Evolutionary conservation across 176 grass and related monocot species (phyloP).

Genomic region (Oryza meridionalis): DNA sequence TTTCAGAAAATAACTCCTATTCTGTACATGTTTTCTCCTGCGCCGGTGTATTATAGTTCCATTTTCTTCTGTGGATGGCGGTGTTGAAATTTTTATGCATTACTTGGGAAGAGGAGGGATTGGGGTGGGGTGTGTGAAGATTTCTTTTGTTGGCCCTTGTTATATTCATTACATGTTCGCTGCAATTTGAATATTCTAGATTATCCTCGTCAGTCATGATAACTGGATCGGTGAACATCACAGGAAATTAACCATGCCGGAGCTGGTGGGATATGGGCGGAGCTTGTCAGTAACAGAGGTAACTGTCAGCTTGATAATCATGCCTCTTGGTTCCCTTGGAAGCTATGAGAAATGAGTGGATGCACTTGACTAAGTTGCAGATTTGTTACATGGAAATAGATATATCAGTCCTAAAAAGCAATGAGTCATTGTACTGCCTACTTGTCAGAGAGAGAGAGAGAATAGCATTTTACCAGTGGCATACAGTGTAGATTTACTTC

Average conservation of each 20-base stretch:
- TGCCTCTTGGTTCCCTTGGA: background rate
- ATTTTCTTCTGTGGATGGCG: background rate
- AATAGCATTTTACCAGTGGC: no score
- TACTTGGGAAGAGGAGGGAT: background rate
- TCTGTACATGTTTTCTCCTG: no score
- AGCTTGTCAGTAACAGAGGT: constrained; percentile 85
- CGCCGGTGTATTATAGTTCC: no score
- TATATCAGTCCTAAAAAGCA: background rate
- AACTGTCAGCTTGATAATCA: background rate
- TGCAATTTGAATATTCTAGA: background rate
- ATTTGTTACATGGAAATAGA: background rate
- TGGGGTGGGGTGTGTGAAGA: background rate
- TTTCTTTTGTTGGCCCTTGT: background rate
- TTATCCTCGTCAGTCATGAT: background rate
- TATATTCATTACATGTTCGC: background rate
- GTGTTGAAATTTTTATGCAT: background rate
- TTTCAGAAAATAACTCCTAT: background rate
- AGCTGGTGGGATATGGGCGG: constrained; percentile 84
- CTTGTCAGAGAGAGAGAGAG: no score
- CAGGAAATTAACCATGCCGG: constrained; percentile 90
- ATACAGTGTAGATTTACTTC: no score
- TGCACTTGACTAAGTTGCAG: no score
- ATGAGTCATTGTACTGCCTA: background rate
- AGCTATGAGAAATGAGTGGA: background rate
- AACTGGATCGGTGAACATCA: background rate